Base-by-base conservation (phyloP, 1,284 basidiomycete species). In the Leccinum solheimii region DNA sequence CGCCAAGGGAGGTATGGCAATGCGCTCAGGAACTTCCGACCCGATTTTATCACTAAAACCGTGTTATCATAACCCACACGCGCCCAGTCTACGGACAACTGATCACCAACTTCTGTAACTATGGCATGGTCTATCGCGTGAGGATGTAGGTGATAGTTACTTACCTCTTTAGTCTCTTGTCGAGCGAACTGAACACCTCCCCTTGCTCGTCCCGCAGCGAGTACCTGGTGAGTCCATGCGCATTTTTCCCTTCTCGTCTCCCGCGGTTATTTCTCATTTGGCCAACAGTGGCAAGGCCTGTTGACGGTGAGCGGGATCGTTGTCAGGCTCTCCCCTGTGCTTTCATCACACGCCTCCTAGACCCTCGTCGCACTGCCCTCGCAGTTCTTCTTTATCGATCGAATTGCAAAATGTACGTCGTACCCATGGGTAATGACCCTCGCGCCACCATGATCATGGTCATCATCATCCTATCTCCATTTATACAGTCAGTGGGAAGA, bases 361-460 rank as follows among this genome's bases (percentile, higher is more conserved):
- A 54, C 43, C 2, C 43, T 70, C 19, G 67, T 70, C 16, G 65
- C 67, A 40, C 51, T 70, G 14, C 67, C 68, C 16, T 58, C 68
- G 0, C 66, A 68, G 40, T 43, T 70, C 13, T 68, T 68, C 53
- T 68, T 68, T 36, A 53, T 68, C 26, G 57, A 65, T 32, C 67
- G 69, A 3, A 68, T 68, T 32, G 54, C 61, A 19, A 69, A 59
- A 50, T 68, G 67, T 70, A 53, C 36, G 69, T 55, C 14, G 21
- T 48, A n/a, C 36, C 26, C 56, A 55, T 52, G 21, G 10, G 7
- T 51, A 19, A 27, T 50, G 26, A 50, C 21, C 26, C 23, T 27
- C 23, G 49, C 16, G 8, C 19, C 40, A 38, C 52, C 57, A 13
- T 55, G 43, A 43, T 23, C 34, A 2, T 52, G 23, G 5, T 68